A percentile compares a stretch with the other conserved stretches of the same genome.
phyloP scores from a whole-genome alignment of 495 filamentous ascomycete species.

The Lophiostoma macrostomum region DNA sequence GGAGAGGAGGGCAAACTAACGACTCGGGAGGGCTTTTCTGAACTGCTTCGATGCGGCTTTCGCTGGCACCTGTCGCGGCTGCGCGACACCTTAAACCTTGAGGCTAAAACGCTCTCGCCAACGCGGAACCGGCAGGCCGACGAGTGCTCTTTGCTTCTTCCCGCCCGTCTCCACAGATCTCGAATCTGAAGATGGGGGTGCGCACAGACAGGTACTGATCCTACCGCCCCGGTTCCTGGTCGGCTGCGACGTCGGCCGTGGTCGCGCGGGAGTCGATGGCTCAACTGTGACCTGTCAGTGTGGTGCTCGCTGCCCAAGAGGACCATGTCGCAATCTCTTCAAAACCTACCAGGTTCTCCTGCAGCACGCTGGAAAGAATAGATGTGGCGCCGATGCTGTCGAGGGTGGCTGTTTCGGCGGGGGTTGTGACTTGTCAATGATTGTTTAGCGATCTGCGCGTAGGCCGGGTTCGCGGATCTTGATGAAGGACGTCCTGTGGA shows the following conservation, averaged over 20 bases:
- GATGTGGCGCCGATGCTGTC: conserved; percentile 24
- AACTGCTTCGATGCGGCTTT: neutral
- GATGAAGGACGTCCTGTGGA: conserved; percentile 6
- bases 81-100: conserved; percentile 9
- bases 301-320: conserved; percentile 12
- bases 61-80: neutral
- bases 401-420: conserved; percentile 24
- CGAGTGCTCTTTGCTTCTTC: conserved; percentile 29
- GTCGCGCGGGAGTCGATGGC: neutral
- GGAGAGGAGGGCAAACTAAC: neutral
- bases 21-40: neutral
- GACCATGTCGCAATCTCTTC: conserved; percentile 25
- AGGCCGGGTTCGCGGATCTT: conserved; percentile 25
- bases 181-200: conserved; percentile 12
- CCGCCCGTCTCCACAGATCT: conserved; percentile 32
- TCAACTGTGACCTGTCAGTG: conserved; percentile 30
- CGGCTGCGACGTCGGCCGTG: conserved; percentile 23
- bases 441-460: conserved; percentile 31
- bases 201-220: conserved; percentile 29
- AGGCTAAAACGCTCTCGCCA: conserved; percentile 9
- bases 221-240: conserved; percentile 14
- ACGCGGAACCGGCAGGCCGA: conserved; percentile 8
- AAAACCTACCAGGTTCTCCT: conserved; percentile 34
- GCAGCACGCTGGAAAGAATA: conserved; percentile 19
- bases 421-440: conserved; percentile 16